Evolutionary conservation across 2,329 filamentous ascomycete genomes (phyloP), one percentile per base, ranked within the genome.

Genomic region (Geosmithia morbida): DNA sequence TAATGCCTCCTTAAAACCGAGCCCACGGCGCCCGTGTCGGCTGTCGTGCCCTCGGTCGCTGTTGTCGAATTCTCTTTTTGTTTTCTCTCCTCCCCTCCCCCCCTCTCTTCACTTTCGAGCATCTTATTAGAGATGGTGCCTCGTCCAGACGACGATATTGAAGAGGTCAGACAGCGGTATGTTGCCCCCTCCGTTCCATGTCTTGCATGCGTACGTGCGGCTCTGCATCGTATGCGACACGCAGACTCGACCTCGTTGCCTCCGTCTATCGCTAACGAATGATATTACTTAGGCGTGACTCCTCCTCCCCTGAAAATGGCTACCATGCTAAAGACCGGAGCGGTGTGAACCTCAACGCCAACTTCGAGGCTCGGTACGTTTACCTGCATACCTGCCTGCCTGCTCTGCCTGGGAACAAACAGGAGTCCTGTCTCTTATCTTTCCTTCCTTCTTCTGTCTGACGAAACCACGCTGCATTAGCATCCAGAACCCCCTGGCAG

Each of bases 401-500:
- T 2, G 8, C 18, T 5, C 5, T 17, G 4, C 4, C 26, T 17
- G 7, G 33, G 33, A 37, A 37, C 5, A 37, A 37, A 16, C 33
- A 11, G 18, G 18, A 42, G 4, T 26, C 8, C 18, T 11, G 26
- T 47, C 29, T 14, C 40, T 14, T 17, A 8, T 43, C 14, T 16
- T 13, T 41, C 14, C 16, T 20, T 13, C 13, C 33, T 7, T 14
- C 17, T 14, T 0, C 10, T 41, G 14, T 42, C 56, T 57, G 42
- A 59, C 52, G 33, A 33, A 43, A 2, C 5, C 10, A 14, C 5
- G n/a, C n/a, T n/a, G n/a, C n/a, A n/a, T n/a, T 47, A 66, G 66
- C 51, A 69, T 69, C 57, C 65, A 66, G 53, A 69, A 69, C 49
- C 67, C 67, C 20, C 58, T 83, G 3, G 66, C 71, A 26, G 76